Percentiles rank a stretch among this genome's conserved stretches.
Evolutionary conservation across 2,329 filamentous ascomycete genomes (phyloP).

Genomic region (Fusarium fujikuroi): DNA sequence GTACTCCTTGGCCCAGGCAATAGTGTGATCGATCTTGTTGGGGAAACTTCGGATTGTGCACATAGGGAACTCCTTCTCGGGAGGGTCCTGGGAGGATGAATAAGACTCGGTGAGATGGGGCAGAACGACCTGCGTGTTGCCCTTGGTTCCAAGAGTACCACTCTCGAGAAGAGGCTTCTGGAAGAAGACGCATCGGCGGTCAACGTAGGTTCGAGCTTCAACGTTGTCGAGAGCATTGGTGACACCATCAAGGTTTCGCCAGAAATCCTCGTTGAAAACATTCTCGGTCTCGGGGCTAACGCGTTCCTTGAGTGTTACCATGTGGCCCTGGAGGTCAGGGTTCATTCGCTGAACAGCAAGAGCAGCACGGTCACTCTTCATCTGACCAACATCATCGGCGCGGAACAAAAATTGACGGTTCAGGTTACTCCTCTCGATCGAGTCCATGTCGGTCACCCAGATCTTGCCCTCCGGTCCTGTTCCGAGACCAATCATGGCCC

Average conservation of each 20-base stretch:
- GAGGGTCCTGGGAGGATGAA: slow-evolving; percentile 92
- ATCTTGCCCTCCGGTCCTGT: slow-evolving; percentile 90
- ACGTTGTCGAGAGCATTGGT: slow-evolving; percentile 99
- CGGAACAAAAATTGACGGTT: slow-evolving; percentile 98
- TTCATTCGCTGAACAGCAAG: slow-evolving; percentile 95
- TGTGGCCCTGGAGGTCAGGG: slow-evolving; percentile 87
- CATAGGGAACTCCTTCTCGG: slow-evolving; percentile 99
- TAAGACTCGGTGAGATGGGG: slow-evolving; percentile 95
- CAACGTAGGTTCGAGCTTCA: slow-evolving; percentile 95
- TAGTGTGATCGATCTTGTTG: slow-evolving; percentile 98
- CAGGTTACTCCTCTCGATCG: slow-evolving; percentile 98
- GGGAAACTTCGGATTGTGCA: slow-evolving; percentile 97
- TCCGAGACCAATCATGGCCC: slow-evolving; percentile 97
- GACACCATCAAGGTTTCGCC: slow-evolving; percentile 86
- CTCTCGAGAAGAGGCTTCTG: slow-evolving; percentile 95
- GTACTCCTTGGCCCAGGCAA: slow-evolving; percentile 92
- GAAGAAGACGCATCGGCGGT: slow-evolving; percentile 97
- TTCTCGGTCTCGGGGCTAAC: slow-evolving; percentile 93
- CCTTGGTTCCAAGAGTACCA: slow-evolving; percentile 98
- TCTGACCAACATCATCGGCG: slow-evolving; percentile 88
- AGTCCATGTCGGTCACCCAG: slow-evolving; percentile 95
- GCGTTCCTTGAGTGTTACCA: slow-evolving; percentile 85
- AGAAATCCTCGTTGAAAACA: slow-evolving; percentile 94
- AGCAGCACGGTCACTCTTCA: slow-evolving; percentile 96
- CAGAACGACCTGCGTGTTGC: slow-evolving; percentile 95